Base-by-base conservation (phyloP, 306 rosid species). In the Parietaria judaica region DNA sequence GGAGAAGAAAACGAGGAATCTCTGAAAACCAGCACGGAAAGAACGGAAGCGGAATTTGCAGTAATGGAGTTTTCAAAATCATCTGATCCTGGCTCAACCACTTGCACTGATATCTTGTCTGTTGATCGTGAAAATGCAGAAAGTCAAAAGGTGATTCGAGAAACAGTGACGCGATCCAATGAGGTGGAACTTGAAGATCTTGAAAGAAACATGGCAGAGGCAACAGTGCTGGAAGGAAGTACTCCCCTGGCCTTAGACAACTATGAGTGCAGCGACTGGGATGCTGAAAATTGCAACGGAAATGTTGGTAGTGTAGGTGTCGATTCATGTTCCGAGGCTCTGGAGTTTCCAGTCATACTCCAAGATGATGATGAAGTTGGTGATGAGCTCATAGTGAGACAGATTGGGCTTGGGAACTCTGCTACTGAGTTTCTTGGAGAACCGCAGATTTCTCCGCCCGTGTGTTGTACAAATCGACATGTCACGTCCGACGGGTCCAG, bases 391-490 rank as follows among this genome's bases (percentile, higher is more conserved):
- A 12, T 45, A 52, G 51, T n/a, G 6, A 17, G 36, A 14, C 5
- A 35, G n/a, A 31, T 43, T 45, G 54, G 43, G 31, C 14, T 35
- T 56, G 47, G 39, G 7, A 54, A 61, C 43, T 58, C 66, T 54
- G 60, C 15, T 36, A 43, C 14, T 11, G 17, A 64, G 70, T 44
- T 54, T 43, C 53, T 37, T 4, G 65, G 16, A 43, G n/a, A 61
- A 45, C 9, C 11, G 36, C 51, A 7, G 34, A 44, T 11, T 52
- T 39, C 52, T 16, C 51, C 68, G 17, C 23, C 14, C 45, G 6
- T 41, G 45, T 1, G 45, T 41, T 41, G 45, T 41, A 41, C 7
- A 41, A 17, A 17, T 35, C 16, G 14, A 56, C 8, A 4, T 45
- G 13, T 10, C 11, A 4, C 8, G 12, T 1, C 50, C 12, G 16